Evolutionary conservation across 371 early-diverging fungal genomes (phyloP), one percentile per base, ranked within the genome.

Genomic region (Rhizomucor pusillus): DNA sequence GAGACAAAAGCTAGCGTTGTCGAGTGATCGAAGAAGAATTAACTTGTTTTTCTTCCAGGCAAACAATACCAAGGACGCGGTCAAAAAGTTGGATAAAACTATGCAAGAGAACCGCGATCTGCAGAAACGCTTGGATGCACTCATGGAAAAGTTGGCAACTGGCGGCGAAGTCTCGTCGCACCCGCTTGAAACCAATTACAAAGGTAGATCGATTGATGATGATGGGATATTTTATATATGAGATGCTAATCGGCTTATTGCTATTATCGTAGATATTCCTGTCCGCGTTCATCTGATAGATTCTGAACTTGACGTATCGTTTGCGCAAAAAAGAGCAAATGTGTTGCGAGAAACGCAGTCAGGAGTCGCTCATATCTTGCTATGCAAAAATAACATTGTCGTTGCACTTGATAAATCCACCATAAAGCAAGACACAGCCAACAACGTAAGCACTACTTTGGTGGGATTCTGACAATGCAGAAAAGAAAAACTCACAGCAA

Each of bases 321-420:
- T 71, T 57, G 76, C 76, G 66, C 73, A 77, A 33, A 80, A 79
- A 39, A 63, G 79, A 34, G 85, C 81, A 16, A 81, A 77, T 47
- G 63, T 73, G 1, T 44, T 84, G 13, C 73, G 73, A 45, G 66
- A 74, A 40, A 77, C 54, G 6, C 69, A 73, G 2, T 56, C 76
- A 0, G 60, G 65, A 0, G 55, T 62, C 29, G 70, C 69, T 9
- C 85, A 85, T 73, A 50, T 85, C 12, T 50, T 85, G 39, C 54
- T 79, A n/a, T 80, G 77, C 55, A 69, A 68, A 5, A 75, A 73
- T 37, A 74, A 64, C 0, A 57, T 85, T 12, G 50, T 79, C 1
- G 80, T 85, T 2, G 67, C 81, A 10, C 46, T 85, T 20, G 72
- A 81, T 51, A 56, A 69, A 20, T 53, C 58, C 36, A 45, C 58